Evolutionary conservation across 2,329 filamentous ascomycete species (phyloP), one percentile per base, ranked within the genome.

Genomic region (Hymenoscyphus repandus): DNA sequence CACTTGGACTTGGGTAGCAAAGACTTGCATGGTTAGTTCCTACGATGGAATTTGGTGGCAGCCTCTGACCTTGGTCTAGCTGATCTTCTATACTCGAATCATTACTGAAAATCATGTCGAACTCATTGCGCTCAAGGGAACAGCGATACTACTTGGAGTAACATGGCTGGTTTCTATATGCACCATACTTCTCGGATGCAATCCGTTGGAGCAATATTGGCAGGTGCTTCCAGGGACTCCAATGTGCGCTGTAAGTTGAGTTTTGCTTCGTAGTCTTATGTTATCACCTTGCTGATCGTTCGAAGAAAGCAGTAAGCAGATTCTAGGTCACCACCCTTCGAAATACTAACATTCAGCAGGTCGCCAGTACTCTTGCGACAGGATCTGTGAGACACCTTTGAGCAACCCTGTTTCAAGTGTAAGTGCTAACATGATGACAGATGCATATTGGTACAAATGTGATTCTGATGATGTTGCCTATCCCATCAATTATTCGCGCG

Each of bases 1-100:
- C 11, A 52, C 53, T 3, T 64, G 58, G 42, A 51, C 62, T 7
- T 64, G 62, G 62, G 36, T 32, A 13, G 32, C 61, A 45, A 63
- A 64, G 49, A 48, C 27, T 12, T 64, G 62, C 46, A 52, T 64
- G 38, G 61, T 63, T 27, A n/a, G n/a, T n/a, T n/a, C n/a, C n/a
- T n/a, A n/a, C n/a, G n/a, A n/a, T n/a, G n/a, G n/a, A n/a, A n/a
- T n/a, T n/a, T n/a, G n/a, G n/a, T n/a, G n/a, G n/a, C n/a, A n/a
- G n/a, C n/a, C n/a, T n/a, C n/a, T n/a, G n/a, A n/a, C n/a, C n/a
- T n/a, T n/a, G n/a, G n/a, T n/a, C n/a, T n/a, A n/a, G n/a, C n/a
- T n/a, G n/a, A 51, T 60, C 2, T 62, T 57, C 39, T 61, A 58
- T 42, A 55, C 44, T 6, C 56, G 59, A 27, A 17, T 48, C 9